phyloP scores from a whole-genome alignment of 2,329 filamentous ascomycete genomes.

The Knoxdaviesia proteae region DNA sequence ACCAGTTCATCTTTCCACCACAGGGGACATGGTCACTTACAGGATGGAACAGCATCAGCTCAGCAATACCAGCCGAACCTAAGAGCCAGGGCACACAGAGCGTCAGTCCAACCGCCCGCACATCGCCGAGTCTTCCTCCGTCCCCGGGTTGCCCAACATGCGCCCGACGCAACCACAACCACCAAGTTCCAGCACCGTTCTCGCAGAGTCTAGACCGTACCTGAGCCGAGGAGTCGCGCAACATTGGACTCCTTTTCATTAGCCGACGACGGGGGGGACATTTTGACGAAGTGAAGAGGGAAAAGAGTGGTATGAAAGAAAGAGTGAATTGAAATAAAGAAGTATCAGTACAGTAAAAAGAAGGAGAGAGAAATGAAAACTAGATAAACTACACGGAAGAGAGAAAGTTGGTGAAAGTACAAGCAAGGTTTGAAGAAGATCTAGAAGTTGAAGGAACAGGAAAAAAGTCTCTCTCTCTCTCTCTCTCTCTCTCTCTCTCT shows the following conservation, averaged over 20 bases:
- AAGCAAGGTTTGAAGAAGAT: not conserved
- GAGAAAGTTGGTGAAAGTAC: not conserved
- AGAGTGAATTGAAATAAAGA: not conserved
- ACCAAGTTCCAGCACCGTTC: too few species aligned
- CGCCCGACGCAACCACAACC: too few species aligned
- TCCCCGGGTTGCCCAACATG: too few species aligned
- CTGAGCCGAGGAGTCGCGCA: conserved; percentile 78
- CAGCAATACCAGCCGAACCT: conserved; percentile 86
- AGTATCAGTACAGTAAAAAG: not conserved
- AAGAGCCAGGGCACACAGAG: conserved; percentile 1
- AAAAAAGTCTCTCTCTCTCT: too few species aligned
- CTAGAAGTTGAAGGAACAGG: not conserved
- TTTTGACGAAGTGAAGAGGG: conserved; percentile 12
- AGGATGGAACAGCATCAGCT: conserved; percentile 82
- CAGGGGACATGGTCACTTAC: conserved; percentile 24
- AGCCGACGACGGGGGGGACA: conserved; percentile 37
- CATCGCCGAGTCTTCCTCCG: too few species aligned
- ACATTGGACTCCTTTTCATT: conserved; percentile 66
- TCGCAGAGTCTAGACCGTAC: conserved; percentile 22
- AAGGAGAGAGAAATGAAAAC: not conserved
- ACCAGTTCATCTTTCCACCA: too few species aligned
- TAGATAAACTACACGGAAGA: conserved; percentile 1
- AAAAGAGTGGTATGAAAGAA: conserved; percentile 1
- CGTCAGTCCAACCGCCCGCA: not conserved
- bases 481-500: too few species aligned